Percentiles rank a stretch among this genome's conserved stretches.
Evolutionary conservation across 2,329 filamentous ascomycete genomes (phyloP).

Genomic region (Sclerotinia subarctica): DNA sequence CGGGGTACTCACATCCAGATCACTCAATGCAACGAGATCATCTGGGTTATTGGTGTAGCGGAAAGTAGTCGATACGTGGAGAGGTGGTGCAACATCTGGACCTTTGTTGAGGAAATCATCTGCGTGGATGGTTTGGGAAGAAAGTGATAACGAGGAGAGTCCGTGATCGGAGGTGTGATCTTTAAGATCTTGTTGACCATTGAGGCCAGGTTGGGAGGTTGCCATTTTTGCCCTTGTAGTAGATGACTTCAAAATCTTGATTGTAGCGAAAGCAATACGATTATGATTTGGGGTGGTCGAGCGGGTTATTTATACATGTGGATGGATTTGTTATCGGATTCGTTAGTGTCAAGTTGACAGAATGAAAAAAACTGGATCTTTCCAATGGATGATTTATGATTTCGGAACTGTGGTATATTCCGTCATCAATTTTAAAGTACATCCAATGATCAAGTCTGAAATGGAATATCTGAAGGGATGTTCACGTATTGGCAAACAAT

Average conservation of each 20-base stretch:
- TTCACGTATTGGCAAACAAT: not conserved
- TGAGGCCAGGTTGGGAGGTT: constrained; percentile 21
- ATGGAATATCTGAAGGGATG: not conserved
- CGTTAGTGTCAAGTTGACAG: not conserved
- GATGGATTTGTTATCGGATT: not conserved
- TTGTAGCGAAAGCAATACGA: too few species aligned
- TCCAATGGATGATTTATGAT: not conserved
- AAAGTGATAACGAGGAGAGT: constrained; percentile 48
- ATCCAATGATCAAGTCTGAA: not conserved
- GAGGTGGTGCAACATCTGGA: constrained; percentile 78
- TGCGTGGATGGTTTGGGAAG: constrained; percentile 75
- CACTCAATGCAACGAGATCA: constrained; percentile 52
- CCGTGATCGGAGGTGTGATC: constrained; percentile 22
- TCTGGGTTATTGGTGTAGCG: constrained; percentile 73
- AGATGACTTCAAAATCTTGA: not conserved
- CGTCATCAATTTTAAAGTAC: not conserved
- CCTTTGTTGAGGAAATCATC: constrained; percentile 73
- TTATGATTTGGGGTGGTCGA: not conserved
- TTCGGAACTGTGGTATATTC: not conserved
- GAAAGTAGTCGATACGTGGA: constrained; percentile 91
- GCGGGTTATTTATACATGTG: not conserved
- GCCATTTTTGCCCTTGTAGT: constrained; percentile 25
- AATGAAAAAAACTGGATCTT: constrained; percentile 3
- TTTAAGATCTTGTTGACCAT: constrained; percentile 25
- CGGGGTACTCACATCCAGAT: constrained; percentile 52